Percentiles rank a stretch among this genome's conserved stretches.
phyloP scores from a whole-genome alignment of 208 protist species.

The Leishmania gerbilli region DNA sequence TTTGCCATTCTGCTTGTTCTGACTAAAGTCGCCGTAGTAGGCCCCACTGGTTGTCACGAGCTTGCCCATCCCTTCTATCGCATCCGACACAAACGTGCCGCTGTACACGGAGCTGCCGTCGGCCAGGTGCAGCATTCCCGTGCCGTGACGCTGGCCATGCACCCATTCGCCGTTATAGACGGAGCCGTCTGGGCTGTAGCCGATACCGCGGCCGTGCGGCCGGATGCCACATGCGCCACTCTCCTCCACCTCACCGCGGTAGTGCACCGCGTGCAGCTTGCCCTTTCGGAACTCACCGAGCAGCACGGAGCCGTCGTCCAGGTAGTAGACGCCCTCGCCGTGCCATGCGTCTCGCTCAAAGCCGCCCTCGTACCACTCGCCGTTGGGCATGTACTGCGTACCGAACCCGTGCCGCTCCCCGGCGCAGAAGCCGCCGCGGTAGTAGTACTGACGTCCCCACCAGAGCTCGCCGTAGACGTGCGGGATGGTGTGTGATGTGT shows the following conservation, averaged over 20 bases:
- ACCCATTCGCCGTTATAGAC: conserved; percentile 90
- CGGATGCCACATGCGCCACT: conserved; percentile 24
- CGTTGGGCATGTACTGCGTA: conserved; percentile 59
- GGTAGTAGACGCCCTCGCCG: conserved; percentile 62
- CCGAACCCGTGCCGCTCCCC: conserved; percentile 71
- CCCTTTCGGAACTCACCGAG: conserved; percentile 58
- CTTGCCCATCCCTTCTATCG: conserved; percentile 71
- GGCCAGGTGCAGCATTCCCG: conserved; percentile 55
- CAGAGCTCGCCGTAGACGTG: conserved; percentile 85
- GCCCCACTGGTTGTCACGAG: conserved; percentile 50
- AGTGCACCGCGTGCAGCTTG: conserved; percentile 41
- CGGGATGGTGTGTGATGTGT: conserved; percentile 60
- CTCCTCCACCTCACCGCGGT: conserved; percentile 79
- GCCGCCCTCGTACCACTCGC: conserved; percentile 69
- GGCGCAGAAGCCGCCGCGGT: conserved; percentile 60
- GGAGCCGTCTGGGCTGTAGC: conserved; percentile 36
- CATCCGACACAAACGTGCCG: conserved; percentile 62
- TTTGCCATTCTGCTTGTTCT: conserved; percentile 67
- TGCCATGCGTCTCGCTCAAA: conserved; percentile 70
- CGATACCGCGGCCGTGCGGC: conserved; percentile 63
- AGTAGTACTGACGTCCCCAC: conserved; percentile 67
- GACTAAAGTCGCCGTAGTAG: conserved; percentile 71
- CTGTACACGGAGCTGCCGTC: conserved; percentile 64
- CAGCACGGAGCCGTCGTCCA: conserved; percentile 67
- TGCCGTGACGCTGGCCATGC: conserved; percentile 73